Base-by-base conservation (phyloP, 768 basidiomycete species). In the Dentipellis fragilis region DNA sequence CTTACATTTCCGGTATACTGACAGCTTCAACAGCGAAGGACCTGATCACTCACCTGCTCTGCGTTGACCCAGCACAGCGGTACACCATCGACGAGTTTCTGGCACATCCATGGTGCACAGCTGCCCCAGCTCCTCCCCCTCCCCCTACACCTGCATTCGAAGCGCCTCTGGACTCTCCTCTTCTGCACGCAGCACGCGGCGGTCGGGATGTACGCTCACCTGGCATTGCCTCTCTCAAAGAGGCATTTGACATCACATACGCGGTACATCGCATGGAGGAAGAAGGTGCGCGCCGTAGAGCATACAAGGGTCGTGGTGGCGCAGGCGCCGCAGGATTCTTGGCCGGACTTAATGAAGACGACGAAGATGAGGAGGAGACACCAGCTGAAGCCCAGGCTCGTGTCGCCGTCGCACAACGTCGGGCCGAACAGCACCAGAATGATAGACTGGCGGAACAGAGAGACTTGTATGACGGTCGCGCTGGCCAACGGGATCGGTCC, bases 221-320 rank as follows among this genome's bases (percentile, higher is more conserved):
- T 2, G 94, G 96, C 21, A 67, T 98, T 23, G 87, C 92, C 0
- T 84, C 88, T 0, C 83, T 99, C 68, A 98, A 96, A 66, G 96
- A 98, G 67, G 94, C 96, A 3, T 98, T 99, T 70, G 96, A 99
- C 68, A 87, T 99, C 65, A 95, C 96, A 1, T 97, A 97, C 69
- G 95, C 96, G 3, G 96, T 99, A 0, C 96, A 99, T 69, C 85
- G 95, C 16, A 98, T 98, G 95, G 95, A 97, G 68, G 96, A 99
- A 69, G 96, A 99, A 70, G 95, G 93, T 12, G 89, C 89, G 0
- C 79, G 90, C 54, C 75, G 91, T 51, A 80, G 89, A 22, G 91
- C 87, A 48, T 88, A 87, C 70, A 84, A 88, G 54, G 86, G 84
- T 10, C 78, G 81, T 3, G 86, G 85, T 16, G 91, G 87, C 29